These are phyloP conservation scores for Neurospora tetrasperma DNA, from an alignment of 495 filamentous ascomycete species.

Conservation along the genomic window DNA sequence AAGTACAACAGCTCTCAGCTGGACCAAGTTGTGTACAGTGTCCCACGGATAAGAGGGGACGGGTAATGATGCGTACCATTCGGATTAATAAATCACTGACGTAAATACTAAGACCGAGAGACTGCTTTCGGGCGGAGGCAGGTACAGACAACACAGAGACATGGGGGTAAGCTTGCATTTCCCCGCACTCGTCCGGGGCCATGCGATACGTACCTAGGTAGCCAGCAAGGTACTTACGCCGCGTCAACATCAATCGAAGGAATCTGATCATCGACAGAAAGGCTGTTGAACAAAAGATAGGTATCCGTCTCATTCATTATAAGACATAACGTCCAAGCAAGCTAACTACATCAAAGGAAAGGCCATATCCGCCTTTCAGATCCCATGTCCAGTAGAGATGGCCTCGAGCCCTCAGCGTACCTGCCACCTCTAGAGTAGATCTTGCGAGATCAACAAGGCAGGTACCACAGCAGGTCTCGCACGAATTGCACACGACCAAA, in stretches of 20 bases:
- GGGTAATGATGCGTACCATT: neutral
- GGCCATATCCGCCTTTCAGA: neutral
- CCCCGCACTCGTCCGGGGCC: neutral
- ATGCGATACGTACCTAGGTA: neutral
- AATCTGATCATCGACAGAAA: neutral
- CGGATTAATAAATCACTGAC: neutral
- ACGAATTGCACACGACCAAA: neutral
- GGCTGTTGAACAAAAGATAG: neutral
- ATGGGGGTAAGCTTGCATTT: neutral
- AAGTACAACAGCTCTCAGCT: neutral
- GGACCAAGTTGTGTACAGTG: neutral
- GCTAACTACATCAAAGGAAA: neutral
- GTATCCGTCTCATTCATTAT: neutral
- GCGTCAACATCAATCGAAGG: neutral
- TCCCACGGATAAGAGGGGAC: neutral
- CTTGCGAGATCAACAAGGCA: neutral
- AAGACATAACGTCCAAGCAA: neutral
- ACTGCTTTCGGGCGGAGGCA: neutral
- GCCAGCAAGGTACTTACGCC: neutral
- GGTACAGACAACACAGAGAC: neutral
- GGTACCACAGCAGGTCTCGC: neutral
- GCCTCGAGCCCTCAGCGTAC: neutral
- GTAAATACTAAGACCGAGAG: neutral
- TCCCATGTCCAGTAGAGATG: neutral
- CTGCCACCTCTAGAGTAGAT: neutral